Percentiles rank a stretch among this genome's conserved stretches.
These are phyloP conservation scores for Psidium guajava DNA, from an alignment of 345 rosid genomes.

Conservation along the genomic window DNA sequence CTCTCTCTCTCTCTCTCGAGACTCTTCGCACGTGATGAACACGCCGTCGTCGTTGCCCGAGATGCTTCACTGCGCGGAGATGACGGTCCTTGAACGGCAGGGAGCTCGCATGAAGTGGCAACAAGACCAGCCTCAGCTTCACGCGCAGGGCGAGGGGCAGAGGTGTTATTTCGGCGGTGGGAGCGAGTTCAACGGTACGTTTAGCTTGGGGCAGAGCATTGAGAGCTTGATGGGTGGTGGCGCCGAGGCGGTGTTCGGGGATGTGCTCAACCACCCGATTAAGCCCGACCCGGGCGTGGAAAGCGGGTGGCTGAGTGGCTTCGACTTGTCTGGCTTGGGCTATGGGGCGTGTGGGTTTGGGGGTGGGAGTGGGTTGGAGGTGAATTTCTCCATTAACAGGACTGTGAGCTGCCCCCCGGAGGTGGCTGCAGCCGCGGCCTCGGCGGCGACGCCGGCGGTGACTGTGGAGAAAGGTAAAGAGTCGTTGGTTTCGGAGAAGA, in stretches of 20 bases:
- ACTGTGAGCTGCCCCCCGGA: conserved; percentile 35
- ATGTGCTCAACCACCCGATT: conserved; percentile 1
- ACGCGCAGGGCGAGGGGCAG: not conserved
- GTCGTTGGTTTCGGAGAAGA: conserved; percentile 9
- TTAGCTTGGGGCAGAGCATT: not conserved
- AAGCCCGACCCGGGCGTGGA: conserved; percentile 42
- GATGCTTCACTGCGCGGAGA: conserved; percentile 4
- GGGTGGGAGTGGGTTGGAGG: conserved; percentile 20
- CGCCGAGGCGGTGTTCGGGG: not conserved
- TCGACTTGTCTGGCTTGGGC: conserved; percentile 8
- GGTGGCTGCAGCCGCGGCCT: not conserved
- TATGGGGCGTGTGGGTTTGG: conserved; percentile 19
- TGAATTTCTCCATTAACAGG: conserved; percentile 19
- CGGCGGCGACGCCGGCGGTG: conserved; percentile 5
- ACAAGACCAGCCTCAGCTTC: conserved; percentile 5
- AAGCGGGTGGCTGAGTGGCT: conserved; percentile 18
- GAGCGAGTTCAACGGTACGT: conserved; percentile 11
- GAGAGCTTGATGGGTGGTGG: conserved; percentile 17
- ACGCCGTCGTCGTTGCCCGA: conserved; percentile 7
- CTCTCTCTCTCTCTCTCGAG: not conserved
- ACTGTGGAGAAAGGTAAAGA: conserved; percentile 13
- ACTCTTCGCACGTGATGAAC: conserved; percentile 10
- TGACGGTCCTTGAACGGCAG: conserved; percentile 63
- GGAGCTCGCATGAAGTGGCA: conserved; percentile 30
- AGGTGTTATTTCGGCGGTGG: conserved; percentile 12